Evolutionary conservation across 2,329 filamentous ascomycete genomes (phyloP).

Genomic region (Xylaria polymorpha): DNA sequence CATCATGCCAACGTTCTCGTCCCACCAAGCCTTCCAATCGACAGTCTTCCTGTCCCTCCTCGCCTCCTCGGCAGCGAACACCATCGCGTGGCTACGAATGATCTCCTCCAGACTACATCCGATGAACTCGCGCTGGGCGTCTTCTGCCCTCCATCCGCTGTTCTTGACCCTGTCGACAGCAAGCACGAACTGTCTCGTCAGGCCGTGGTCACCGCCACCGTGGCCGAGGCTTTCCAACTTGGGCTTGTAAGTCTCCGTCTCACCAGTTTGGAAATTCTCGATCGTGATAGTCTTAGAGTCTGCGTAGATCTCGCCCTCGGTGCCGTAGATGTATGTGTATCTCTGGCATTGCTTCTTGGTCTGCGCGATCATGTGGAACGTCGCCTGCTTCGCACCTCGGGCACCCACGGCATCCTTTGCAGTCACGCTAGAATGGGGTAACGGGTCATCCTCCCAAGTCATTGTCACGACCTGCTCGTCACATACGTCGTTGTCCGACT

Average conservation of each 20-base stretch:
- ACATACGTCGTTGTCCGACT: constrained; percentile 90
- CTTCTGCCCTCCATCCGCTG: constrained; percentile 70
- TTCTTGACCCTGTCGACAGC: constrained; percentile 85
- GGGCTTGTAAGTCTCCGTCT: constrained; percentile 68
- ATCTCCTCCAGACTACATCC: constrained; percentile 89
- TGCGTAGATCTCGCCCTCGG: constrained; percentile 85
- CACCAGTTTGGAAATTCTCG: constrained; percentile 74
- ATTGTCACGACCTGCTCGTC: constrained; percentile 94
- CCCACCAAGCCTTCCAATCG: constrained; percentile 83
- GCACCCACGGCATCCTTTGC: constrained; percentile 47
- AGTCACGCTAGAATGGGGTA: constrained; percentile 41
- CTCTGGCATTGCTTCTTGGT: constrained; percentile 89
- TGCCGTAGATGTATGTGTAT: constrained; percentile 87
- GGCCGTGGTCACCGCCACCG: constrained; percentile 82
- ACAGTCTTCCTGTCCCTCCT: constrained; percentile 76
- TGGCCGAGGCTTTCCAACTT: constrained; percentile 69
- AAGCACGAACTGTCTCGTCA: constrained; percentile 83
- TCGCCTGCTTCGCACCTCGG: constrained; percentile 82
- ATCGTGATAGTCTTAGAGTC: constrained; percentile 82
- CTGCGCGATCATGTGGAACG: constrained; percentile 94
- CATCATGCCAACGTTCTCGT: constrained; percentile 56
- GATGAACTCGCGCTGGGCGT: constrained; percentile 79
- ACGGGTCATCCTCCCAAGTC: constrained; percentile 80
- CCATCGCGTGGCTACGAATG: constrained; percentile 88
- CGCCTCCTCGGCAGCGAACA: constrained; percentile 94